Percentiles rank a stretch among this genome's conserved stretches.
Conservation (phyloP, 169 alveolate genomes). For the Cystoisospora suis region DNA sequence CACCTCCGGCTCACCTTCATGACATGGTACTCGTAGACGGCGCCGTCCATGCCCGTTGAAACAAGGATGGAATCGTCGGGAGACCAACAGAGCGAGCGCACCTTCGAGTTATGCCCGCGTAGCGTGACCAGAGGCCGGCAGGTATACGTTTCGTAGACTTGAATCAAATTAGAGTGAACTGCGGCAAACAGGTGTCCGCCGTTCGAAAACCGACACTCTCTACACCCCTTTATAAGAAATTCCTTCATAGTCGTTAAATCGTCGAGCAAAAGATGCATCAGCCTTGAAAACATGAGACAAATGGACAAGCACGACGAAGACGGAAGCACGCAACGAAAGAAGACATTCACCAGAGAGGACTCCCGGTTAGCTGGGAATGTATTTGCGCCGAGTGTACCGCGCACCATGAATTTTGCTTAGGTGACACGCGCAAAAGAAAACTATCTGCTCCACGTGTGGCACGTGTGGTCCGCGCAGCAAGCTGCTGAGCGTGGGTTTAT, state of each 20-base stretch:
- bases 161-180: slow-evolving; percentile 83
- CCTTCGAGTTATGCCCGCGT: slow-evolving; percentile 85
- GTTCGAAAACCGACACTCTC: slow-evolving; percentile 88
- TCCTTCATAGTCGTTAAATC: slow-evolving; percentile 83
- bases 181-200: slow-evolving; percentile 94
- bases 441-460: too few relatives aligned
- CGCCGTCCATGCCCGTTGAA: slow-evolving; percentile 90
- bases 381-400: too few relatives aligned
- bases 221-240: slow-evolving; percentile 85
- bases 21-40: slow-evolving; percentile 80
- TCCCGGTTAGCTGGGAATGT: too few relatives aligned
- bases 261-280: slow-evolving; percentile 86
- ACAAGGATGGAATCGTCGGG: slow-evolving; percentile 88
- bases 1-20: background rate
- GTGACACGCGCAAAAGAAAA: too few relatives aligned
- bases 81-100: slow-evolving; percentile 86
- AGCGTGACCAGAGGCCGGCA: slow-evolving; percentile 84
- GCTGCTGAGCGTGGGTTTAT: too few relatives aligned
- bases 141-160: slow-evolving; percentile 88
- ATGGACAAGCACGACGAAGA: background rate
- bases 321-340: too few relatives aligned
- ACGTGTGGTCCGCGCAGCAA: too few relatives aligned
- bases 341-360: too few relatives aligned
- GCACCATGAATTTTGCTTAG: too few relatives aligned
- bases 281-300: slow-evolving; percentile 66